Percentiles rank a stretch among this genome's conserved stretches.
Evolutionary conservation across 2,329 filamentous ascomycete genomes (phyloP).

Genomic region (Claviceps pazoutovae): DNA sequence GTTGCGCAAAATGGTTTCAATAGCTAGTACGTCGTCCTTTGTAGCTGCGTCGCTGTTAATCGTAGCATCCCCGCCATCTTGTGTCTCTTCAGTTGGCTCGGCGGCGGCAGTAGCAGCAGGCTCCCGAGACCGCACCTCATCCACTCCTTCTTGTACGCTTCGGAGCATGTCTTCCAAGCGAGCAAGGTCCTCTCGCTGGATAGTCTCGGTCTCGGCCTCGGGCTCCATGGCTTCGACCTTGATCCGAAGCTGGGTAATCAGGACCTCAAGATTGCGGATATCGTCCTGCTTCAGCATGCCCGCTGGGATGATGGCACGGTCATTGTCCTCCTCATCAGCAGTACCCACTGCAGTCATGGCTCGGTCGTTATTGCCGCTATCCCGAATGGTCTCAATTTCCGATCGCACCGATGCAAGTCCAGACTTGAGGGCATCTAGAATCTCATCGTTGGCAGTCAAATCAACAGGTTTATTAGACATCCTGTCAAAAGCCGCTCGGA

Average conservation of each 20-base stretch:
- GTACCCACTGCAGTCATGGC: slow-evolving; percentile 42
- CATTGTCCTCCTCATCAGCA: slow-evolving; percentile 11
- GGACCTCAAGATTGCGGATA: slow-evolving; percentile 70
- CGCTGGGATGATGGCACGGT: slow-evolving; percentile 20
- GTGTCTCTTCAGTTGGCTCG: slow-evolving; percentile 8
- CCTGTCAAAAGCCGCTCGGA: slow-evolving; percentile 64
- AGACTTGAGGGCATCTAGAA: slow-evolving; percentile 74
- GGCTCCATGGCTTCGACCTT: slow-evolving; percentile 53
- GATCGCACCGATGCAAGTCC: slow-evolving; percentile 61
- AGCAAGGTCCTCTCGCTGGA: slow-evolving; percentile 39
- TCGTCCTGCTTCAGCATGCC: slow-evolving; percentile 53
- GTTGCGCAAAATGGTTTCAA: slow-evolving; percentile 80
- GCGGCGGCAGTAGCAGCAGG: slow-evolving; percentile 7
- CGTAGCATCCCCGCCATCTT: slow-evolving; percentile 8
- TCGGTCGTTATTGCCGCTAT: slow-evolving; percentile 31
- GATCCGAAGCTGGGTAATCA: slow-evolving; percentile 68
- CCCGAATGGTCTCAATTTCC: slow-evolving; percentile 69
- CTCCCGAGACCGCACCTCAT: slow-evolving; percentile 27
- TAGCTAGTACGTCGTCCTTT: slow-evolving; percentile 75
- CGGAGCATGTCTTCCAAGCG: slow-evolving; percentile 39
- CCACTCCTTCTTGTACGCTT: slow-evolving; percentile 33
- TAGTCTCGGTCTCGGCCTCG: slow-evolving; percentile 17
- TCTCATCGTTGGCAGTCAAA: slow-evolving; percentile 75
- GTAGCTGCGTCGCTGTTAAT: slow-evolving; percentile 24
- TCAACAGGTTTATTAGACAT: slow-evolving; percentile 68